Base-by-base conservation (phyloP, 371 early-diverging fungal genomes). In the Smittium culicis region DNA sequence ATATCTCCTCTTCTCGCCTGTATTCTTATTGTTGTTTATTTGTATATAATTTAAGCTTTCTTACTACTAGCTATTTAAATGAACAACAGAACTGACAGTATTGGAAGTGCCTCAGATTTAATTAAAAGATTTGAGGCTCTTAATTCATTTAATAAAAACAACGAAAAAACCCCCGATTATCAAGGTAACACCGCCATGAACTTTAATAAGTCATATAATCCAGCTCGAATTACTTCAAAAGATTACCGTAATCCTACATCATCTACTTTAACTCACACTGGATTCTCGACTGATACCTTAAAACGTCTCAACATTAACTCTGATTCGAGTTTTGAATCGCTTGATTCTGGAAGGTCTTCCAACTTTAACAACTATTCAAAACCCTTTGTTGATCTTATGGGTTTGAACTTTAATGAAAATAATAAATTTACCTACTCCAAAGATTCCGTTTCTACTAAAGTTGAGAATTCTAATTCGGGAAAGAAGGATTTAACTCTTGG, bases 401-500 rank as follows among this genome's bases (percentile, higher is more conserved):
- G 45, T 45, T 45, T 45, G 20, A 45, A 45, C 20, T 45, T 45
- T 45, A 45, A 11, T 45, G 45, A 45, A 14, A 59, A n/a, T n/a
- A 59, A 59, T n/a, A 54, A 54, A 54, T 17, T 20, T 25, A 54
- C 17, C 17, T n/a, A n/a, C 60, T 62, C 62, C 35, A 57, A 11
- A 14, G 14, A 27, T 24, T 62, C 62, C 3, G 30, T 28, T 62
- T 20, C 30, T 62, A 20, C 35, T 62, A 64, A 8, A 56, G 66
- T 2, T 45, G 34, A 66, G 34, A 14, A 11, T 66, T 67, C 29
- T 32, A 54, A 65, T 28, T 17, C n/a, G 29, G 33, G 35, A 24
- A 68, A 57, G 55, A 54, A 16, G 28, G 54, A 68, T 27, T 45
- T 30, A 55, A 17, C 60, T 30, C 17, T 56, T 66, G 65, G 32